Base-by-base conservation (phyloP, 1,139 yeast species). In the Hyphopichia fennica region DNA sequence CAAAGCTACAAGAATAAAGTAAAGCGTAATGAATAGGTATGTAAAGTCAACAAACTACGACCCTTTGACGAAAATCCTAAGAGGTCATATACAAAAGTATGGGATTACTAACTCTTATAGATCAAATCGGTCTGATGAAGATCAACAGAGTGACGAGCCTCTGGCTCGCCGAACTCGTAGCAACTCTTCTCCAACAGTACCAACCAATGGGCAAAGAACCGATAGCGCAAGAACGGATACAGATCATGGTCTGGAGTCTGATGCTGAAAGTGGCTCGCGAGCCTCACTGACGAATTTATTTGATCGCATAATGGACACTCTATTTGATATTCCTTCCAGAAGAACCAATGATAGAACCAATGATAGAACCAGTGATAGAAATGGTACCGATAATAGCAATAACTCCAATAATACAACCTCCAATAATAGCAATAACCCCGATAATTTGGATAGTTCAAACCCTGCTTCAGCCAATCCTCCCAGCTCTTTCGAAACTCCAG, bases 401-500 rank as follows among this genome's bases (percentile, higher is more conserved):
- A 16, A 18, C 14, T 4, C 25, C 35, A 19, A 11, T 11, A 19
- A 33, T 22, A 20, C 28, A 13, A n/a, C 7, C 14, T 8, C 34
- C 34, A 31, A 31, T 16, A 16, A 31, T n/a, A 13, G 4, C 34
- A 31, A 10, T 19, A 16, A 18, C 14, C 9, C 25, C 35, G 13
- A 11, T 11, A 29, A 29, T 10, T 4, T 7, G 8, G 28, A 25
- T 8, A 25, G n/a, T 10, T 10, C 28, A 10, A 25, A 25, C 11
- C 28, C 28, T 9, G 13, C 28, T 7, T 25, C 32, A 29, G 13
- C 11, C 5, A 10, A 27, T 10, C 17, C 18, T 5, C 17, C 25
- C 32, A n/a, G 16, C 32, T 9, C 43, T 14, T 10, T 31, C 18
- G 15, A 30, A 2, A 15, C n/a, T 30, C 18, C 34, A 7, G 43